Percentiles rank a stretch among this genome's conserved stretches.
Conservation (phyloP, 2,329 filamentous ascomycete genomes). For the Ophiostoma montium region DNA sequence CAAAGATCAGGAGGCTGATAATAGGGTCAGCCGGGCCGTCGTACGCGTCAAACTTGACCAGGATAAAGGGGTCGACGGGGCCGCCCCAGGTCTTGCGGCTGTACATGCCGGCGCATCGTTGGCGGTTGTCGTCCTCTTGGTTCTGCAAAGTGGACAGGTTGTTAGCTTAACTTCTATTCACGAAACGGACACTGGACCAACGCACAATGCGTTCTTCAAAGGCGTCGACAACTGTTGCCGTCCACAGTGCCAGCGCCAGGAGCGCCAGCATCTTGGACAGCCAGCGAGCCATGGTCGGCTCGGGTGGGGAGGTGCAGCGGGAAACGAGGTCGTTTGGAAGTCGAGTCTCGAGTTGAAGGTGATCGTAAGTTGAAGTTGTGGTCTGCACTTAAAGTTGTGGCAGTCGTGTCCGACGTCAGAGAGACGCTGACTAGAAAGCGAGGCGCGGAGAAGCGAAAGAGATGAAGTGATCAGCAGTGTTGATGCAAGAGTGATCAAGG, state of each 20-base stretch:
- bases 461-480: neutral
- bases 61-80: conserved; percentile 75
- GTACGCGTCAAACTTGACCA: conserved; percentile 57
- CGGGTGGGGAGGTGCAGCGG: neutral
- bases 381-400: too few relatives aligned
- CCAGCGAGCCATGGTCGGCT: conserved; percentile 38
- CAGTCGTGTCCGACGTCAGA: too few relatives aligned
- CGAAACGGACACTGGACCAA: too few relatives aligned
- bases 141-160: conserved; percentile 43
- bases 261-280: conserved; percentile 30
- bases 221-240: conserved; percentile 27
- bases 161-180: too few relatives aligned
- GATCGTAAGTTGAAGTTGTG: too few relatives aligned
- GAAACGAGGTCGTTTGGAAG: neutral
- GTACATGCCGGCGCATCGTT: conserved; percentile 91
- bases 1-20: conserved; percentile 79
- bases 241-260: conserved; percentile 40
- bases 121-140: conserved; percentile 59
- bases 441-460: neutral
- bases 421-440: too few relatives aligned
- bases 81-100: conserved; percentile 81
- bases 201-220: conserved; percentile 45
- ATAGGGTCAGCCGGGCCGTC: conserved; percentile 54
- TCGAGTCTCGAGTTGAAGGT: neutral
- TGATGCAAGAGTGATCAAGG: too few relatives aligned